Base-by-base conservation (phyloP, 306 rosid species). In the Acacia melanoxylon region DNA sequence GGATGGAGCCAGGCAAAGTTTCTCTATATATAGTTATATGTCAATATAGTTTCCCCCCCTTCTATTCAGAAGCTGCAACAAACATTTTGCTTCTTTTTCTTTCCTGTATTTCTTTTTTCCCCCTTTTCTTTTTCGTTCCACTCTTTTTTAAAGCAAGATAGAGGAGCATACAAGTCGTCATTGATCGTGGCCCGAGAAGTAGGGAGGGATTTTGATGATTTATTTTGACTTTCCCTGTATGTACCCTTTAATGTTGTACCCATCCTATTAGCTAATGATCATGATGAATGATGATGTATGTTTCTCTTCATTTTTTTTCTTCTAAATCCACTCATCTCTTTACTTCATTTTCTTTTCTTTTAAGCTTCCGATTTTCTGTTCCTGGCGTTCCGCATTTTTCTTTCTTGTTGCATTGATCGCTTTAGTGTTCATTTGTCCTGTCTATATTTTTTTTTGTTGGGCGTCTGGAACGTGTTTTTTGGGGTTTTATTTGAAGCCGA, bases 1-100 rank as follows among this genome's bases (percentile, higher is more conserved):
- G 92, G 88, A 81, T 78, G 87, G 89, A 89, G 94, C 94, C 94
- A 91, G 92, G 94, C 94, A 91, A 73, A 54, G 37, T 80, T n/a
- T 62, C 37, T 62, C 19, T 62, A 12, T 62, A 62, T 62, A 62
- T 62, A 25, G 77, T 72, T 72, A 51, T 74, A 31, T 72, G 61
- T 45, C 73, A 17, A 48, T 80, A 74, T 85, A 56, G 68, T 24
- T 73, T 84, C 5, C 31, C 78, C 40, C 78, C 24, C 16, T 46
- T 72, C 17, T 77, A 44, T 69, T 67, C 86, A 82, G 82, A 81
- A 69, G 67, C 77, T 81, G 35, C 85, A 59, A 81, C 79, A 72
- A 77, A 59, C 90, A 48, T 48, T 49, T 24, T 24, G 49, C 54
- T 68, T 59, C 58, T 10, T 22, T 24, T 40, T 8, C 13, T 15